Conservation (phyloP, 805 yeast genomes). For the Ogataea pignaliae region DNA sequence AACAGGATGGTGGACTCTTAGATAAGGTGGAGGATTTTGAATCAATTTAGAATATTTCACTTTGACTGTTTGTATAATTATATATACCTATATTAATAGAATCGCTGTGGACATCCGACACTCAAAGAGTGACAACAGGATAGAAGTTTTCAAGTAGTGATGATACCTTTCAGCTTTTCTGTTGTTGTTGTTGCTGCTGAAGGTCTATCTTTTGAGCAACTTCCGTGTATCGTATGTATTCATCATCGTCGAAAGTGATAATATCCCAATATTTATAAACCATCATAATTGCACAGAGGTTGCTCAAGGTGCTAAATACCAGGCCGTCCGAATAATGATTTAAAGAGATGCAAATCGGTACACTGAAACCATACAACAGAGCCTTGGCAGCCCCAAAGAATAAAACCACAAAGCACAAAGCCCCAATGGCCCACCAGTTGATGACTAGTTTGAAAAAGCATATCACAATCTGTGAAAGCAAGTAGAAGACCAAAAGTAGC, state of each 20-base stretch:
- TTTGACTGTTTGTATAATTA: not conserved
- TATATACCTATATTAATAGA: not conserved
- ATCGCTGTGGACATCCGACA: not conserved
- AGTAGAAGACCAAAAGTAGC: slow-evolving; percentile 54
- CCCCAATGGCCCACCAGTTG: slow-evolving; percentile 87
- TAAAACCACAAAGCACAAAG: slow-evolving; percentile 62
- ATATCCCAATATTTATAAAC: slow-evolving; percentile 95
- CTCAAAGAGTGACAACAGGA: slow-evolving; percentile 9
- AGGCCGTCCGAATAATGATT: slow-evolving; percentile 90
- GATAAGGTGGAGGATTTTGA: slow-evolving; percentile 26
- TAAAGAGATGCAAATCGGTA: slow-evolving; percentile 59
- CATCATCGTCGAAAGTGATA: slow-evolving; percentile 91
- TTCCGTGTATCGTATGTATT: slow-evolving; percentile 47
- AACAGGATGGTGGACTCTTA: slow-evolving; percentile 29
- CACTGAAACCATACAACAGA: slow-evolving; percentile 64
- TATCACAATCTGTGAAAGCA: slow-evolving; percentile 62
- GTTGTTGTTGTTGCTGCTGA: too few species aligned
- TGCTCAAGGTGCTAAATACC: slow-evolving; percentile 77
- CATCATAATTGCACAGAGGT: slow-evolving; percentile 87
- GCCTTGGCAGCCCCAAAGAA: slow-evolving; percentile 83
- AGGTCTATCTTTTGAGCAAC: not conserved
- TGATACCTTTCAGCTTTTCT: too few species aligned
- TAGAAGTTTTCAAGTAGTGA: too few species aligned
- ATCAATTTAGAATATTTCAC: slow-evolving; percentile 13
- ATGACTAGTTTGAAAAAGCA: slow-evolving; percentile 58